Evolutionary conservation across 768 basidiomycete species (phyloP), one percentile per base, ranked within the genome.

Genomic region (Chalciporus chontae): DNA sequence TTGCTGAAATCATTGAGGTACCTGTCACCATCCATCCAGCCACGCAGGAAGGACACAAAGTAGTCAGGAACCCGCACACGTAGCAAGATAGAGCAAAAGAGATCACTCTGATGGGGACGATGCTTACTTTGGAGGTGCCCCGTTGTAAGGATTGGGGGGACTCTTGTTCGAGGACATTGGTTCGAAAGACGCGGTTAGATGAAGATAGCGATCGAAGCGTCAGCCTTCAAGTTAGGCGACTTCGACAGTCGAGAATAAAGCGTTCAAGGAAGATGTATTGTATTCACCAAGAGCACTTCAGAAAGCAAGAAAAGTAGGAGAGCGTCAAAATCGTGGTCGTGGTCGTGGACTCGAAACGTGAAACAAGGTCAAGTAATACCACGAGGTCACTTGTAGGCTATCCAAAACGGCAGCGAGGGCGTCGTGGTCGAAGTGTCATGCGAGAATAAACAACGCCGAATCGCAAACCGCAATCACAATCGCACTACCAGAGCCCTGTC

Each of bases 1-100:
- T 82, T 83, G 66, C 78, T 80, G 61, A 81, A 81, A 58, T 81
- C 79, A 54, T 80, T 78, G 45, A 81, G 60, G 60, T 81, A 81
- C 63, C 77, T 77, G 58, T 40, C 7, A n/a, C 17, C 29, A 39
- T 17, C 5, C 24, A 24, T 14, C 8, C 51, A 29, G 18, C 15
- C 23, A 48, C 34, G 26, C 15, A 43, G 46, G 34, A 13, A 41
- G 24, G 50, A 43, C 50, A 37, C 14, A n/a, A 15, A 36, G 5
- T 8, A 15, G 34, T 36, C 14, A 36, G 34, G 15, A 36, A 36
- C n/a, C 9, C 34, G 34, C 34, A 4, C n/a, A n/a, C n/a, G n/a
- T 36, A 15, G 34, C 5, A 15, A n/a, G n/a, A 26, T 6, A 26
- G 26, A 26, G 8, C 2, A 15, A 5, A 36, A n/a, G 34, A 8